Evolutionary conservation across 192 early-diverging fungal species (phyloP), one percentile per base, ranked within the genome.

Genomic region (Coemansia sp.): DNA sequence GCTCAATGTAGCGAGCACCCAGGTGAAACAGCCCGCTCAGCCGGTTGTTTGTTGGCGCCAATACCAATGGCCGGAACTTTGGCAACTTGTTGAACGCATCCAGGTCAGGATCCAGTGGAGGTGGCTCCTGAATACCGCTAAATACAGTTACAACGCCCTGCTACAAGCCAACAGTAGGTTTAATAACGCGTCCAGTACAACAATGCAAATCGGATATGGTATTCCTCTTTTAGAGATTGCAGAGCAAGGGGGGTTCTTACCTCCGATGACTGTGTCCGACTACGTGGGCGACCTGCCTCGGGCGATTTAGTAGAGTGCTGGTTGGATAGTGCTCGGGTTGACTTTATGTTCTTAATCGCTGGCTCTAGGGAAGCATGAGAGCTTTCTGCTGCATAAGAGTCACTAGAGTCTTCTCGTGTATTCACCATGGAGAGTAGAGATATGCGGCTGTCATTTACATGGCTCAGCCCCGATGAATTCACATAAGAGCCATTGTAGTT

Each of bases 191-290:
- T 35, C 7, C 10, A 9, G 33, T 35, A 7, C 10, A 35, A 35
- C 33, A 35, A 7, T 35, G 33, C 33, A 35, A 43, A 43, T 43
- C 41, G 41, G 41, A 43, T 18, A 43, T 43, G 41, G 10, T 0
- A 7, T 2, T 31, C 6, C 30, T 31, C 30, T 35, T 35, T 23
- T 23, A 6, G 12, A 35, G 6, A 26, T n/a, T n/a, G 35, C 26
- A 12, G 10, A 23, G 48, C 52, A 44, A 5, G 46, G 36, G 16
- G 28, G 16, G 23, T 11, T 7, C 70, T 63, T 66, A 70, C 73
- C 67, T 78, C 74, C 18, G 74, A 78, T 13, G 74, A 78, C 26
- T 78, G 74, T 20, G 74, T 78, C 2, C 68, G 63, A 36, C 74
- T 78, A 14, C 74, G 73, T 9, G 74, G 74, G 10, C 74, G 68